Evolutionary conservation across 495 filamentous ascomycete species (phyloP).

Genomic region (Clohesyomyces aquaticus): DNA sequence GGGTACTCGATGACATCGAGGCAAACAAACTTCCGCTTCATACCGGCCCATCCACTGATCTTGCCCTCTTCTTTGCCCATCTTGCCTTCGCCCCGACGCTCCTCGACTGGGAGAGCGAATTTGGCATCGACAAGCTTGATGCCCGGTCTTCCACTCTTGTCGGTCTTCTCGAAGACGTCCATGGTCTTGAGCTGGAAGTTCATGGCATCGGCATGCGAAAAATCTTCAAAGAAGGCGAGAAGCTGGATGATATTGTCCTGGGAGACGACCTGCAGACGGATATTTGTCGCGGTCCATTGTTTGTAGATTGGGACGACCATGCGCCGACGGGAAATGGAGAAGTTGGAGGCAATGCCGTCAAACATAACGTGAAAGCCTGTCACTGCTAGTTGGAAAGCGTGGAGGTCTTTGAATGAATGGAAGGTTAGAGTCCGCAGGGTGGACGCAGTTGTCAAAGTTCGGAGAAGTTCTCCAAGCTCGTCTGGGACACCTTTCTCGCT

Average conservation of each 20-base stretch:
- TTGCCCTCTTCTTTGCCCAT: conserved; percentile 37
- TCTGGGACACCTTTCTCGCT: conserved; percentile 36
- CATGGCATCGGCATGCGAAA: conserved; percentile 82
- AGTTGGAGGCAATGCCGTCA: conserved; percentile 71
- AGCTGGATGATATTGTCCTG: conserved; percentile 74
- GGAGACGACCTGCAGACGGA: conserved; percentile 77
- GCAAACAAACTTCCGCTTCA: conserved; percentile 71
- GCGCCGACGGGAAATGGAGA: conserved; percentile 80
- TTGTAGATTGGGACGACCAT: conserved; percentile 91
- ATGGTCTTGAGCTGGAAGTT: conserved; percentile 80
- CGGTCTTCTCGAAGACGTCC: conserved; percentile 75
- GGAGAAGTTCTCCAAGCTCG: conserved; percentile 40
- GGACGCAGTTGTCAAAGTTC: conserved; percentile 32
- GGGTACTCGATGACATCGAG: conserved; percentile 86
- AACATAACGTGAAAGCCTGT: conserved; percentile 78
- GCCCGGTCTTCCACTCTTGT: conserved; percentile 65
- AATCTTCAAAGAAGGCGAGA: conserved; percentile 81
- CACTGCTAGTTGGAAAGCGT: conserved; percentile 73
- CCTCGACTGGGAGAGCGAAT: conserved; percentile 69
- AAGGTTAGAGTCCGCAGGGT: conserved; percentile 47
- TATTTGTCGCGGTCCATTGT: conserved; percentile 77
- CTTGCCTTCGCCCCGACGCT: conserved; percentile 38
- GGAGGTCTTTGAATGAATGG: conserved; percentile 60
- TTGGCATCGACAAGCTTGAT: conserved; percentile 85
- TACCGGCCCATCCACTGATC: conserved; percentile 50